A percentile compares a stretch with the other conserved stretches of the same genome.
phyloP scores from a whole-genome alignment of 2,329 filamentous ascomycete genomes.

The Trichoderma cornu-damae region DNA sequence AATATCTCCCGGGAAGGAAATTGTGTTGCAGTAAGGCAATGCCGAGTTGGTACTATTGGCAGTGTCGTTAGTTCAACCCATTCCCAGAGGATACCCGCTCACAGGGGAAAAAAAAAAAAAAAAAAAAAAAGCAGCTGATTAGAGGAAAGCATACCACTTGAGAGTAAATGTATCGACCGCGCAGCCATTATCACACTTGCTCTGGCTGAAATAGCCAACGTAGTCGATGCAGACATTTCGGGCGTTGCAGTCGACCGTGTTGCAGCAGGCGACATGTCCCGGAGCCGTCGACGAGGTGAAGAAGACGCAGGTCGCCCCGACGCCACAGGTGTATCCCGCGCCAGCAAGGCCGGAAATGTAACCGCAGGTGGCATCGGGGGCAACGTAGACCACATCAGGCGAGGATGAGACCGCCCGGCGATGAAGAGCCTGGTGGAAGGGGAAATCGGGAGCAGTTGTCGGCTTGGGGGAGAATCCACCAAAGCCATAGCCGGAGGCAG shows the following conservation, averaged over 20 bases:
- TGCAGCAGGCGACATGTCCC: slow-evolving; percentile 43
- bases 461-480: slow-evolving; percentile 38
- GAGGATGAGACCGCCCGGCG: slow-evolving; percentile 20
- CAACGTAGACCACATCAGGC: slow-evolving; percentile 36
- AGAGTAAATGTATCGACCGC: slow-evolving; percentile 37
- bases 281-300: slow-evolving; percentile 29
- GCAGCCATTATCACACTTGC: slow-evolving; percentile 39
- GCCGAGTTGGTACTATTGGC: slow-evolving; percentile 32
- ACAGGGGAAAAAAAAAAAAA: too few species aligned
- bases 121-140: background rate
- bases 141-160: slow-evolving; percentile 40
- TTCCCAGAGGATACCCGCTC: too few species aligned
- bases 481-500: slow-evolving; percentile 29
- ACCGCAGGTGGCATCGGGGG: slow-evolving; percentile 48
- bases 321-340: slow-evolving; percentile 38
- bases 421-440: slow-evolving; percentile 28
- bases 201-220: slow-evolving; percentile 31
- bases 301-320: slow-evolving; percentile 37
- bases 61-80: background rate
- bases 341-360: slow-evolving; percentile 40
- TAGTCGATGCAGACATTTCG: slow-evolving; percentile 39
- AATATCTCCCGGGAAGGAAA: slow-evolving; percentile 38
- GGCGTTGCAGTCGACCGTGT: slow-evolving; percentile 31
- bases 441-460: slow-evolving; percentile 36
- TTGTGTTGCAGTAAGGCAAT: slow-evolving; percentile 42